These are phyloP conservation scores for Colletotrichum cereale DNA, from an alignment of 2,329 filamentous ascomycete species.

Conservation along the genomic window DNA sequence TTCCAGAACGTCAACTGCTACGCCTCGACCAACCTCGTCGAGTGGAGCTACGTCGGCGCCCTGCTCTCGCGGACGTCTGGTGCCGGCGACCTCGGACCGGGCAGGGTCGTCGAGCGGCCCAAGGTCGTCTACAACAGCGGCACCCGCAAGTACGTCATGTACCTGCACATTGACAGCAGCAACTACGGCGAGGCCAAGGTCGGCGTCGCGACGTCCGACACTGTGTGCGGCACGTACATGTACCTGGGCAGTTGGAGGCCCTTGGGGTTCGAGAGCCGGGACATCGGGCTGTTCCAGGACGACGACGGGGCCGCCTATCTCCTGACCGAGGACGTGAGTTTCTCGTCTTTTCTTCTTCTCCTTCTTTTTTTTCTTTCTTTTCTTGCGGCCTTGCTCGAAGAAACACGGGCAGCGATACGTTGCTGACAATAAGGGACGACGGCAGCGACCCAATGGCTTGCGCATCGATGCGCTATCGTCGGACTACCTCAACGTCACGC, in stretches of 20 bases:
- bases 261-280: conserved; percentile 54
- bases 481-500: conserved; percentile 67
- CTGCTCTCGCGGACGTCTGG: conserved; percentile 64
- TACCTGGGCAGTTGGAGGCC: conserved; percentile 51
- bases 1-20: conserved; percentile 79
- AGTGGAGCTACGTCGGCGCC: conserved; percentile 73
- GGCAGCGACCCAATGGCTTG: conserved; percentile 35
- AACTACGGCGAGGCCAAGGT: conserved; percentile 74
- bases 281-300: conserved; percentile 72
- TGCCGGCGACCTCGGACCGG: conserved; percentile 70
- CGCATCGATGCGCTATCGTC: conserved; percentile 68
- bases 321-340: conserved; percentile 65
- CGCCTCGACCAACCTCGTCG: conserved; percentile 71
- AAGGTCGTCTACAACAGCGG: conserved; percentile 76
- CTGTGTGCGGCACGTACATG: conserved; percentile 71
- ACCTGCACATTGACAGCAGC: conserved; percentile 74
- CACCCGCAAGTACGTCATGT: conserved; percentile 74
- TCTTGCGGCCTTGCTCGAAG: neutral
- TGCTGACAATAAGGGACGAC: conserved; percentile 7
- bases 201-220: conserved; percentile 71
- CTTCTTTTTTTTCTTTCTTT: neutral
- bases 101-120: conserved; percentile 74
- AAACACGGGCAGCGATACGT: neutral
- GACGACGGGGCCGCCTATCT: conserved; percentile 72
- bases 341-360: neutral